phyloP scores from a whole-genome alignment of 257 asterid species.

The Knoxia roxburghii region DNA sequence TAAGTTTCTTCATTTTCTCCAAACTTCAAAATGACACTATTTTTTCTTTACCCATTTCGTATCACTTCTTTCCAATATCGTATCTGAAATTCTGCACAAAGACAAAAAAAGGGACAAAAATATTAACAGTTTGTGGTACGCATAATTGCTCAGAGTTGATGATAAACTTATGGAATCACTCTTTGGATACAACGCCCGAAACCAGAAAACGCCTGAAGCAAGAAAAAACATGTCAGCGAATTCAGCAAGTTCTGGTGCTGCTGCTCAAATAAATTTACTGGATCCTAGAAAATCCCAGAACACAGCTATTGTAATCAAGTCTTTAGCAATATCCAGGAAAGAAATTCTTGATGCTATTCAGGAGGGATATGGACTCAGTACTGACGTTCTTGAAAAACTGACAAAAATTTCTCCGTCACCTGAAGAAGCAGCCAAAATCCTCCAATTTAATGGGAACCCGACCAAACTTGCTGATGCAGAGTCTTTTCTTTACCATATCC shows the following conservation, averaged over 20 bases:
- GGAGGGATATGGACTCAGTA: slow-evolving; percentile 58
- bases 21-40: background rate
- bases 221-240: slow-evolving; percentile 19
- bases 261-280: slow-evolving; percentile 56
- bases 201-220: slow-evolving; percentile 29
- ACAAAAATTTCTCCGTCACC: slow-evolving; percentile 62
- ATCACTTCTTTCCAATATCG: background rate
- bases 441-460: slow-evolving; percentile 55
- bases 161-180: slow-evolving; percentile 71
- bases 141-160: slow-evolving; percentile 55
- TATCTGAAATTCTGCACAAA: background rate
- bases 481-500: slow-evolving; percentile 66
- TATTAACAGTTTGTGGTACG: background rate
- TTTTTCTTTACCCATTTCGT: background rate
- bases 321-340: slow-evolving; percentile 49
- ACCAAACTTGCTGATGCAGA: slow-evolving; percentile 72
- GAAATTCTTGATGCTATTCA: slow-evolving; percentile 58
- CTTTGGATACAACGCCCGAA: slow-evolving; percentile 47
- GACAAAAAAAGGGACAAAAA: background rate
- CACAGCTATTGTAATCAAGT: slow-evolving; percentile 65
- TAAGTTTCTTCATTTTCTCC: slow-evolving; percentile 13
- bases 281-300: slow-evolving; percentile 81
- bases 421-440: slow-evolving; percentile 58
- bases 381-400: slow-evolving; percentile 69
- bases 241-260: slow-evolving; percentile 25